A percentile compares a stretch with the other conserved stretches of the same genome.
These are phyloP conservation scores for Apophysomyces sp. DNA, from an alignment of 371 early-diverging fungal genomes.

Conservation along the genomic window DNA sequence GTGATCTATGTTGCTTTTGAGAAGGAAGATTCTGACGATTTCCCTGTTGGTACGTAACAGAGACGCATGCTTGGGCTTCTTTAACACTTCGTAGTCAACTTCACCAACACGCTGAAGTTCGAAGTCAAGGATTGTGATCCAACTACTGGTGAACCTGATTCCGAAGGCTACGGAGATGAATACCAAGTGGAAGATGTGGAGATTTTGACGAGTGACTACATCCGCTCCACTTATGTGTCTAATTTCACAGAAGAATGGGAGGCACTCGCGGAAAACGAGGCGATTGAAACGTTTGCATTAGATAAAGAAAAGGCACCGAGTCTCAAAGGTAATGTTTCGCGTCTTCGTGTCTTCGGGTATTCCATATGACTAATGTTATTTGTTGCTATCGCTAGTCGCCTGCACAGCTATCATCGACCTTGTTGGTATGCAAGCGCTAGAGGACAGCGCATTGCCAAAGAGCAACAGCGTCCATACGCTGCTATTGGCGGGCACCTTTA, in stretches of 20 bases:
- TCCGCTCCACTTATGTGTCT: slow-evolving; percentile 81
- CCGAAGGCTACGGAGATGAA: slow-evolving; percentile 94
- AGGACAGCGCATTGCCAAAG: slow-evolving; percentile 69
- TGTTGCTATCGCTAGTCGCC: slow-evolving; percentile 56
- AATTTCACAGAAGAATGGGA: slow-evolving; percentile 80
- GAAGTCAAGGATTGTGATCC: slow-evolving; percentile 95
- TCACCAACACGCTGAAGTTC: slow-evolving; percentile 88
- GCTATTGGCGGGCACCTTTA: slow-evolving; percentile 81
- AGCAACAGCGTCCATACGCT: slow-evolving; percentile 85
- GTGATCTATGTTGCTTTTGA: slow-evolving; percentile 84
- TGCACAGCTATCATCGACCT: slow-evolving; percentile 68
- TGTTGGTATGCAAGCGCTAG: slow-evolving; percentile 84
- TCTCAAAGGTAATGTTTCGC: slow-evolving; percentile 61
- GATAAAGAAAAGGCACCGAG: slow-evolving; percentile 67
- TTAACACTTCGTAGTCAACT: slow-evolving; percentile 54
- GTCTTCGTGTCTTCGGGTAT: no score
- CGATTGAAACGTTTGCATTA: slow-evolving; percentile 85
- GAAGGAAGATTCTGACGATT: slow-evolving; percentile 56
- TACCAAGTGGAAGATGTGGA: slow-evolving; percentile 92
- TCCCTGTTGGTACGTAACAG: slow-evolving; percentile 46
- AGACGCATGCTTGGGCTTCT: background rate
- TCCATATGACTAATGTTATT: no score
- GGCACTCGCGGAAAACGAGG: slow-evolving; percentile 67
- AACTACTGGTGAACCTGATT: slow-evolving; percentile 84
- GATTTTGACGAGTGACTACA: slow-evolving; percentile 82